Percentiles rank a stretch among this genome's conserved stretches.
phyloP scores from a whole-genome alignment of 2,329 filamentous ascomycete species.

The Fonsecaea nubica region DNA sequence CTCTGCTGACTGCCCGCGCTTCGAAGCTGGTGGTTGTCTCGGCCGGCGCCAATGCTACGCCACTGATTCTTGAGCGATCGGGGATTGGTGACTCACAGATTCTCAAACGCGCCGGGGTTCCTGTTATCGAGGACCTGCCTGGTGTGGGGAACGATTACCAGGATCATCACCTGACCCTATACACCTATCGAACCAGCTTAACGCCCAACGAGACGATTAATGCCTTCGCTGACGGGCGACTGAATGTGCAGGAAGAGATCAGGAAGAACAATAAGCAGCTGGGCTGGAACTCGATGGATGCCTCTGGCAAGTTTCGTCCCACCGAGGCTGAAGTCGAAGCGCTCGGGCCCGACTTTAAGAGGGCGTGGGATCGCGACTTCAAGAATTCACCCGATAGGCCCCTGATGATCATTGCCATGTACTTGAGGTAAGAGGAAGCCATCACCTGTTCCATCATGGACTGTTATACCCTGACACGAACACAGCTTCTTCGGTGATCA shows the following conservation, averaged over 20 bases:
- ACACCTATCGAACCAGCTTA: conserved; percentile 59
- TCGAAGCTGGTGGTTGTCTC: conserved; percentile 63
- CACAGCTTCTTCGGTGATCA: conserved; percentile 22
- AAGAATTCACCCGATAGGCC: conserved; percentile 51
- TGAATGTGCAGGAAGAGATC: conserved; percentile 47
- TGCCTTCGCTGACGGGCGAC: conserved; percentile 57
- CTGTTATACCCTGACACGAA: background rate
- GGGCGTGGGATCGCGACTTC: conserved; percentile 64
- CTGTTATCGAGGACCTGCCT: conserved; percentile 51
- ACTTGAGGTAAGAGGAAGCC: conserved; percentile 20
- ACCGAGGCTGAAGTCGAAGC: conserved; percentile 59
- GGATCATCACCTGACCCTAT: conserved; percentile 63
- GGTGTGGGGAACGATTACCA: conserved; percentile 59
- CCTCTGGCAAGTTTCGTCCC: conserved; percentile 63
- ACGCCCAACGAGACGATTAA: conserved; percentile 61
- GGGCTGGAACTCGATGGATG: conserved; percentile 65
- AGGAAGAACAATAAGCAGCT: conserved; percentile 47
- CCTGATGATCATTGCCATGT: conserved; percentile 40
- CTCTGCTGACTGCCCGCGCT: conserved; percentile 53
- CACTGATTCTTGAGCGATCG: conserved; percentile 65
- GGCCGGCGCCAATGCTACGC: conserved; percentile 64
- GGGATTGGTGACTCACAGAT: conserved; percentile 61
- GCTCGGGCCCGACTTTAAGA: conserved; percentile 61
- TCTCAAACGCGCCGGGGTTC: conserved; percentile 51
- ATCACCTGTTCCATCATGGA: background rate